Evolutionary conservation across 768 basidiomycete species (phyloP), one percentile per base, ranked within the genome.

Genomic region (Melanogaster broomeanus): DNA sequence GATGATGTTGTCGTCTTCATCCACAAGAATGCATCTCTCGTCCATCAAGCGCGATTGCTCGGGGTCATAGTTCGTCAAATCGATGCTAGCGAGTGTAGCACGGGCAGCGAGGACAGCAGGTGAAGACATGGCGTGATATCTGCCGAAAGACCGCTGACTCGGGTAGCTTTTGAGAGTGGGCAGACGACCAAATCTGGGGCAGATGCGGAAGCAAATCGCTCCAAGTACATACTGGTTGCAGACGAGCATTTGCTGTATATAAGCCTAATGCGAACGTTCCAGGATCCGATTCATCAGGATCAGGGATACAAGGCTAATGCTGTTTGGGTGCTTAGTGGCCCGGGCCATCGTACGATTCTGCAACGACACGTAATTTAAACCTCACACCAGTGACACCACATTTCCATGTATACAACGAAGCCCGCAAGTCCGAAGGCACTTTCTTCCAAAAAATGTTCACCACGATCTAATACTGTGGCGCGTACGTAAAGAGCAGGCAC

Each of bases 41-140:
- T 94, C 91, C 97, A 99, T 99, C 51, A 99, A 78, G 54, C 87
- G 81, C 31, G 93, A 91, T 67, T 98, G 96, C 62, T 93, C 92
- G 11, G 88, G 81, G 67, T 98, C 95, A 79, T 98, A 98, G 55
- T 66, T 78, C 16, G 84, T 82, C 39, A 96, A 76, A 67, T 94
- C 90, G 58, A 95, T 76, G 62, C 75, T 85, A 11, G 88, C 82
- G 56, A 92, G 81, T 39, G 79, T 77, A 49, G 83, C 78, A 52
- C 73, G 75, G 18, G 86, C 85, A 53, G 87, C 85, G 49, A 72
- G 63, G 49, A 83, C 74, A 42, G 88, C 87, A 52, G 76, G 85
- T 41, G 82, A 87, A 42, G 78, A 59, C 81, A 83, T 83, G 43
- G 58, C 58, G n/a, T 46, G 39, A 53, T 52, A 28, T 53, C 27